Evolutionary conservation across 129 eudicot genomes (phyloP), one percentile per base, ranked within the genome.

Genomic region (Flaveria bidentis): DNA sequence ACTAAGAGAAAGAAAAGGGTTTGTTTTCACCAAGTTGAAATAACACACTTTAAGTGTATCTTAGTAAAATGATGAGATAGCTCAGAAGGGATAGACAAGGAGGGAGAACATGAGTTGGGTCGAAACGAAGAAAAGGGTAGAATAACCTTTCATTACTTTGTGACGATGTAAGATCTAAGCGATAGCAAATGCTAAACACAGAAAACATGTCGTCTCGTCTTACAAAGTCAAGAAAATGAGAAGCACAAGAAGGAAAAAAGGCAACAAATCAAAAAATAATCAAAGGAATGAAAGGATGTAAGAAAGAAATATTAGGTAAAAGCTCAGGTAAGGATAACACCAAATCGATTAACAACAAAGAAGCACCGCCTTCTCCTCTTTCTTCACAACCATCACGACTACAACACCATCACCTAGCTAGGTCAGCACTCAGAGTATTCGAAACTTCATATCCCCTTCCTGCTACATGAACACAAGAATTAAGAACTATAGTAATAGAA

Each of bases 21-120:
- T 18, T 55, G 25, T 55, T 55, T 55, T 25, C 62, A 18, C 25
- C 62, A 55, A 55, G 9, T 13, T 4, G 12, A 44, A 30, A 28
- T 30, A 28, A 30, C 41, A 62, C 44, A 12, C 44, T 0, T 39
- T 33, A 11, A 26, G 39, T 71, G 22, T 45, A 30, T 60, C 57
- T 58, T 61, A 4, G 44, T 14, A 8, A 78, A 16, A 41, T 49
- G 28, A 30, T 44, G 65, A 65, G 77, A 75, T 62, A 28, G 96
- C 97, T 91, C 96, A 89, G 88, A 86, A 91, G 97, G 97, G 97
- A 91, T 87, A 91, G 96, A 89, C 96, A 87, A 87, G 91, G 92
- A 88, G 84, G 88, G 91, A 87, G 96, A 91, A 85, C 44, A 18
- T 52, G 90, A 76, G 90, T 88, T 79, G 82, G 85, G 81, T 60